Base-by-base conservation (phyloP, 2,329 filamentous ascomycete species). In the Cladophialophora carrionii region DNA sequence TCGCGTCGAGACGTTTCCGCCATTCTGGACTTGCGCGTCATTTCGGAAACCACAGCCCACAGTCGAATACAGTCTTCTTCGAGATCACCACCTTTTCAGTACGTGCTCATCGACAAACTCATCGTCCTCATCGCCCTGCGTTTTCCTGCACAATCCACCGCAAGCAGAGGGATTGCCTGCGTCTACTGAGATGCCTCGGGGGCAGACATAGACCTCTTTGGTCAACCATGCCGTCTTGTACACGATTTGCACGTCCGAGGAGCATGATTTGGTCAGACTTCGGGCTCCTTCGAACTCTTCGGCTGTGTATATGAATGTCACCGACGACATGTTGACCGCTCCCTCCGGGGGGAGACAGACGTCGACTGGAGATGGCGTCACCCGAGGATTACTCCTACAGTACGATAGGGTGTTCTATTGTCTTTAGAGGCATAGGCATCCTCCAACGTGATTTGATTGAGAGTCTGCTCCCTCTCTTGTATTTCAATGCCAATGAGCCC, bases 301-400 rank as follows among this genome's bases (percentile, higher is more conserved):
- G 34, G 32, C 58, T 10, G 8, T 8, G 52, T 63, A 58, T 12
- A 41, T 2, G 8, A 64, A 34, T 32, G 56, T 61, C 20, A 64
- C 62, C 10, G 62, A 29, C 26, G 26, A 29, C 26, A 29, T 29
- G 26, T 29, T 29, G 26, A 6, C 26, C 26, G 26, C 26, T 29
- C 26, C 26, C 3, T 29, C 26, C 26, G 6, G 3, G 26, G 6
- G 26, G 26, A 29, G 26, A 29, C 26, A 29, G 26, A 29, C 26
- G 26, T 29, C 26, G 26, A 29, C 26, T 6, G 26, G 26, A 29
- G 26, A 29, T 29, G 26, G 26, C 26, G 6, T n/a, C n/a, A n/a
- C n/a, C n/a, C n/a, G n/a, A n/a, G n/a, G n/a, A n/a, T n/a, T n/a
- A n/a, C n/a, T n/a, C n/a, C n/a, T n/a, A n/a, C n/a, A n/a, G 26